These are phyloP conservation scores for Daldinia sp. DNA, from an alignment of 2,329 filamentous ascomycete genomes.

Conservation along the genomic window DNA sequence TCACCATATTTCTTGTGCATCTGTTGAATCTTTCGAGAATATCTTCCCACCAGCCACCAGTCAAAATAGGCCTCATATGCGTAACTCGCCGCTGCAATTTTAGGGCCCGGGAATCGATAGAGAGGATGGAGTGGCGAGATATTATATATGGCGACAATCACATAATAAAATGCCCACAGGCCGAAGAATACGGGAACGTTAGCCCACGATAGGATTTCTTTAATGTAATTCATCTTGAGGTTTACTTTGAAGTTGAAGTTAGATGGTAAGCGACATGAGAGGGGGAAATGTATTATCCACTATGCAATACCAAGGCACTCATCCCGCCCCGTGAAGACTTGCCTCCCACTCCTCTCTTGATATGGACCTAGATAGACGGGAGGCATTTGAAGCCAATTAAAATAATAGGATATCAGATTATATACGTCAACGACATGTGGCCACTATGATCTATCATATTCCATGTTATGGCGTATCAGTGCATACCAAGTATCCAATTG, in stretches of 20 bases:
- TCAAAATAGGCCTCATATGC: constrained; percentile 39
- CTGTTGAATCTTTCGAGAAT: constrained; percentile 26
- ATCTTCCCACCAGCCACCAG: constrained; percentile 30
- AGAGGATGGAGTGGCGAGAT: constrained; percentile 38
- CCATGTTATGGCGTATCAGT: neutral
- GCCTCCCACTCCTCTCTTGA: too few relatives aligned
- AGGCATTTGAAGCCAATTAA: neutral
- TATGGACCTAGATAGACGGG: neutral
- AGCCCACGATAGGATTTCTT: neutral
- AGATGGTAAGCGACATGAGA: neutral
- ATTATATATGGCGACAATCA: constrained; percentile 32
- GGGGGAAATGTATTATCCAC: neutral
- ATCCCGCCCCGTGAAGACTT: too few relatives aligned
- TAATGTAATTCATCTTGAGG: neutral
- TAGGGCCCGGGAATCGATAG: constrained; percentile 36
- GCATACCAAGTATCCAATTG: neutral
- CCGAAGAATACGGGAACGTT: neutral
- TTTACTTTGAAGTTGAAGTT: neutral
- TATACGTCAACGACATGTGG: neutral
- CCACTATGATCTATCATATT: neutral
- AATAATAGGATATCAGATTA: neutral
- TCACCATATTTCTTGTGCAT: constrained; percentile 41
- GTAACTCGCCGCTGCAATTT: constrained; percentile 31
- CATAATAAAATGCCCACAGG: neutral
- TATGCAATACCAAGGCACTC: neutral